These are phyloP conservation scores for Saccharomycopsis microspora DNA, from an alignment of 805 yeast genomes.

Conservation along the genomic window DNA sequence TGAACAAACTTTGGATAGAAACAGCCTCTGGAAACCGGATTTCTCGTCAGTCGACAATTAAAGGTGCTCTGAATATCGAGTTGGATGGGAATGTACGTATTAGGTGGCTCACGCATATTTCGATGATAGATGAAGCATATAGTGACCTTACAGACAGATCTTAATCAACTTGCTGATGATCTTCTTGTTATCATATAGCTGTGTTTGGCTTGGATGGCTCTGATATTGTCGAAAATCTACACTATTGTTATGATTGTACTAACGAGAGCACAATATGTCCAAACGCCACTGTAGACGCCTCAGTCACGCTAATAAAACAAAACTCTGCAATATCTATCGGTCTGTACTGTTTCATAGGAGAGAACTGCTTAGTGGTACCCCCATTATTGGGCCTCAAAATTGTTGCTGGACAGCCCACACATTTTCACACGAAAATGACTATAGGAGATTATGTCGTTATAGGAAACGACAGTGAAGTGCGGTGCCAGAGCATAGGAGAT, in stretches of 20 bases:
- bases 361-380: conserved; percentile 22
- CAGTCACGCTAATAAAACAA: conserved; percentile 17
- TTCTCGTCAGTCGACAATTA: conserved; percentile 26
- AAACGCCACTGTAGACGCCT: conserved; percentile 25
- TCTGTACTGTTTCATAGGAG: conserved; percentile 28
- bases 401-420: neutral
- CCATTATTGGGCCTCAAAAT: conserved; percentile 17
- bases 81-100: conserved; percentile 25
- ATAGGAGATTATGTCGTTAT: conserved; percentile 35
- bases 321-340: conserved; percentile 28
- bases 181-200: too few species aligned
- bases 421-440: conserved; percentile 20
- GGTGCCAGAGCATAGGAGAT: conserved; percentile 31
- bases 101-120: too few species aligned
- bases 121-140: too few species aligned
- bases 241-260: too few species aligned
- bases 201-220: too few species aligned
- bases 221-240: too few species aligned
- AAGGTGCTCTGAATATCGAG: conserved; percentile 28
- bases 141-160: too few species aligned
- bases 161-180: too few species aligned
- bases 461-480: conserved; percentile 24
- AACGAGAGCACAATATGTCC: conserved; percentile 24
- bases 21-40: conserved; percentile 37
- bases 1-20: conserved; percentile 21